Evolutionary conservation across 2,329 filamentous ascomycete species (phyloP).

Genomic region (Colletotrichum orbiculare): DNA sequence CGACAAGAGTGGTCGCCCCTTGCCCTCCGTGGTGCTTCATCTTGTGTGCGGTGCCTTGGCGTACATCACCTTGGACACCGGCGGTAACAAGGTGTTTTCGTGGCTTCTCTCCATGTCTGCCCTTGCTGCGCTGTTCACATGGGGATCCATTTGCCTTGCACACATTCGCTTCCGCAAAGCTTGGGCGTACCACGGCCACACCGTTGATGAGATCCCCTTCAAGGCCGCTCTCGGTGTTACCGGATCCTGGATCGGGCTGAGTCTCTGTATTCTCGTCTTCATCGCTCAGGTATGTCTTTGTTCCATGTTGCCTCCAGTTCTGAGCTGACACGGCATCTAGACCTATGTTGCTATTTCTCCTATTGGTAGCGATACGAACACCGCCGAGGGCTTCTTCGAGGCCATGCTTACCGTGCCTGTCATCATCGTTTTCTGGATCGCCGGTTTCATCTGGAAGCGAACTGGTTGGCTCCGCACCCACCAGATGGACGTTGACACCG

Average conservation of each 20-base stretch:
- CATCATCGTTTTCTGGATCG: constrained; percentile 34
- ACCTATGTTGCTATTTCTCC: constrained; percentile 58
- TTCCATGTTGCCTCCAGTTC: not conserved
- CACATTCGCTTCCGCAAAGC: constrained; percentile 77
- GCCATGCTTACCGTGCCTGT: constrained; percentile 35
- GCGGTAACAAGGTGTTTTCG: constrained; percentile 65
- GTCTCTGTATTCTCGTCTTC: constrained; percentile 66
- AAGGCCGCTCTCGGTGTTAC: constrained; percentile 68
- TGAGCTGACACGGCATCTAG: constrained; percentile 12
- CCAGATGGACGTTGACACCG: constrained; percentile 38
- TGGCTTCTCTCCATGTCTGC: constrained; percentile 76
- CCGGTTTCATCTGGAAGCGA: constrained; percentile 37
- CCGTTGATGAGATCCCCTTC: constrained; percentile 75
- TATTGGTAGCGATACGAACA: constrained; percentile 39
- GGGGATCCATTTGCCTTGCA: constrained; percentile 75
- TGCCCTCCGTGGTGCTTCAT: constrained; percentile 59
- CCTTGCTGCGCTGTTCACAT: constrained; percentile 74
- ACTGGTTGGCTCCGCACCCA: constrained; percentile 36
- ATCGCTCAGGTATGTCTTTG: constrained; percentile 57
- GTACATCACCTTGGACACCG: constrained; percentile 57
- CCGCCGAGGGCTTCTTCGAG: constrained; percentile 36
- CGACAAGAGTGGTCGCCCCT: constrained; percentile 67
- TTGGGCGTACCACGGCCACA: constrained; percentile 71
- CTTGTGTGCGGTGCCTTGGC: constrained; percentile 63
- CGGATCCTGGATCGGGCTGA: constrained; percentile 73